phyloP scores from a whole-genome alignment of 768 basidiomycete genomes.

The Agrocybe pediades region DNA sequence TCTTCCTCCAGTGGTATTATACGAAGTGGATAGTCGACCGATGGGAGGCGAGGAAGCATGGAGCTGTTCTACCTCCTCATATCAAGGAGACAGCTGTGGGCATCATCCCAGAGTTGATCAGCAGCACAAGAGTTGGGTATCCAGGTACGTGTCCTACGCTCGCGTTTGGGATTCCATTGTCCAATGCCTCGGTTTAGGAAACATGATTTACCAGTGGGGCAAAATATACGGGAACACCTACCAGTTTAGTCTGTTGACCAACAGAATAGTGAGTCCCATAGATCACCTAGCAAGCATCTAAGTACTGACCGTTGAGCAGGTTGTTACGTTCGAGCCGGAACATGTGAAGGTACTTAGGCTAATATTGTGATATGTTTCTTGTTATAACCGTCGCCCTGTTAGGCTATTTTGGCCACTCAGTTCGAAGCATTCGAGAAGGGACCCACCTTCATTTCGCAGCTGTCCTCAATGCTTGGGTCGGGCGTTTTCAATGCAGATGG shows the following conservation, averaged over 20 bases:
- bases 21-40: constrained; percentile 4
- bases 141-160: constrained; percentile 27
- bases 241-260: constrained; percentile 29
- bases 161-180: background rate
- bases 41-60: constrained; percentile 7
- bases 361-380: background rate
- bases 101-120: constrained; percentile 3
- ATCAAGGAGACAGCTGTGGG: constrained; percentile 7
- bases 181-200: constrained; percentile 21
- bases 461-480: constrained; percentile 46
- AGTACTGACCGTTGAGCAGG: constrained; percentile 20
- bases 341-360: constrained; percentile 39
- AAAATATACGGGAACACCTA: constrained; percentile 35
- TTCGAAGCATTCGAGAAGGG: constrained; percentile 50
- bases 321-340: constrained; percentile 43
- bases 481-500: constrained; percentile 67
- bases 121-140: constrained; percentile 27
- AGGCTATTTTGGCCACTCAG: constrained; percentile 49
- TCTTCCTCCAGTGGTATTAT: constrained; percentile 1
- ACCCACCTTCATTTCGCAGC: constrained; percentile 23
- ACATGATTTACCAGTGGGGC: constrained; percentile 25
- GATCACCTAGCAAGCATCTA: background rate
- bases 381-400: background rate
- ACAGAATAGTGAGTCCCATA: constrained; percentile 29
- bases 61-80: constrained; percentile 11